Evolutionary conservation across 2,329 filamentous ascomycete species (phyloP), one percentile per base, ranked within the genome.

Genomic region (Alternaria conjuncta): DNA sequence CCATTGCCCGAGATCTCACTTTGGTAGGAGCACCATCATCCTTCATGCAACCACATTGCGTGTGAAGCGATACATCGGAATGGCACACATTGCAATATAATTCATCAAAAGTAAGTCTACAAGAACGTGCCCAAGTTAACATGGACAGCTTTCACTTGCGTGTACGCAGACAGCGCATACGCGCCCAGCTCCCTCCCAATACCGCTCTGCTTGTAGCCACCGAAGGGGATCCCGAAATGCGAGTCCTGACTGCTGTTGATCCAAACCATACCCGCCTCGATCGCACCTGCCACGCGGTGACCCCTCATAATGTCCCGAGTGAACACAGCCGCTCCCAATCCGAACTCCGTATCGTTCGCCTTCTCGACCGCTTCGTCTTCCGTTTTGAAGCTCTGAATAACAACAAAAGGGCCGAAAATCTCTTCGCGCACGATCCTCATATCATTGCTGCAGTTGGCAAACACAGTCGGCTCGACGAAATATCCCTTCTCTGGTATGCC

Each of bases 281-380:
- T 55, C 13, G 32, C 41, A 43, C 69, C 26, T 75, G 71, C 46
- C 20, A 46, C 44, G 1, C 44, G 44, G 12, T 23, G 44, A 7
- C 44, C 44, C 75, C 9, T 50, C 57, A 54, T 43, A 41, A 60
- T 32, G 15, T 60, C 57, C 18, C 44, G 46, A 55, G 77, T 79
- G 83, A 84, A 87, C 6, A 87, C 84, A 13, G 82, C 85, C 6
- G 82, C 83, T 12, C 84, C 85, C 2, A 87, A 79, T 18, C 85
- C 85, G 30, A 79, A 79, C 28, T 79, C 77, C 13, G 77, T 80
- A 57, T 77, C 78, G 71, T 87, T 86, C 15, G 79, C 61, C 74
- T 77, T 71, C 76, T 78, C 15, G 79, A 79, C 30, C 82, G 82
- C 78, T 85, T 71, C 68, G 12, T 55, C 65, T 60, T 91, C 88